Percentiles rank a stretch among this genome's conserved stretches.
phyloP scores from a whole-genome alignment of 768 basidiomycete species.

The Chalciporus chontae region DNA sequence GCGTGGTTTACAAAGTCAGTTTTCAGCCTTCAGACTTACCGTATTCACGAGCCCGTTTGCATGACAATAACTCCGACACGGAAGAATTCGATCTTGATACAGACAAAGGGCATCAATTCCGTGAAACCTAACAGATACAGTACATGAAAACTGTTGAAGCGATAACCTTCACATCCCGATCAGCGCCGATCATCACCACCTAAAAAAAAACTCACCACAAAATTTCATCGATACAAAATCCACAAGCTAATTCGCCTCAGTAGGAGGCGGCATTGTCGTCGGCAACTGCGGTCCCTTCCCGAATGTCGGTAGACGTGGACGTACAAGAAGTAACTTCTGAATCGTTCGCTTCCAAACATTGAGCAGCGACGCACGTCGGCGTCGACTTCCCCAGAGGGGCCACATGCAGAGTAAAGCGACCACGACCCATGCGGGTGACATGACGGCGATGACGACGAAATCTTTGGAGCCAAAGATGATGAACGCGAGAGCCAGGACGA shows the following conservation, averaged over 20 bases:
- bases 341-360: not conserved
- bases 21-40: too few species aligned
- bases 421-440: not conserved
- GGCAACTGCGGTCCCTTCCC: not conserved
- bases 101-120: too few species aligned
- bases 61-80: too few species aligned
- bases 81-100: too few species aligned
- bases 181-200: not conserved
- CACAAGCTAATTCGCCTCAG: not conserved
- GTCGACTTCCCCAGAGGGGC: not conserved
- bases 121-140: too few species aligned
- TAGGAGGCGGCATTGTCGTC: not conserved
- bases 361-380: too few species aligned
- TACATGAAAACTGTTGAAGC: too few species aligned
- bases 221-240: not conserved
- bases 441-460: not conserved
- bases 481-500: not conserved
- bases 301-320: not conserved
- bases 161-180: too few species aligned
- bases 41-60: too few species aligned
- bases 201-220: not conserved
- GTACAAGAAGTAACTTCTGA: not conserved
- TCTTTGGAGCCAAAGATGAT: not conserved
- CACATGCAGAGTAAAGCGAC: constrained; percentile 1
- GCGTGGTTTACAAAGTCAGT: too few species aligned